Evolutionary conservation across 2,329 filamentous ascomycete species (phyloP), one percentile per base, ranked within the genome.

Genomic region (Xylaria sp.): DNA sequence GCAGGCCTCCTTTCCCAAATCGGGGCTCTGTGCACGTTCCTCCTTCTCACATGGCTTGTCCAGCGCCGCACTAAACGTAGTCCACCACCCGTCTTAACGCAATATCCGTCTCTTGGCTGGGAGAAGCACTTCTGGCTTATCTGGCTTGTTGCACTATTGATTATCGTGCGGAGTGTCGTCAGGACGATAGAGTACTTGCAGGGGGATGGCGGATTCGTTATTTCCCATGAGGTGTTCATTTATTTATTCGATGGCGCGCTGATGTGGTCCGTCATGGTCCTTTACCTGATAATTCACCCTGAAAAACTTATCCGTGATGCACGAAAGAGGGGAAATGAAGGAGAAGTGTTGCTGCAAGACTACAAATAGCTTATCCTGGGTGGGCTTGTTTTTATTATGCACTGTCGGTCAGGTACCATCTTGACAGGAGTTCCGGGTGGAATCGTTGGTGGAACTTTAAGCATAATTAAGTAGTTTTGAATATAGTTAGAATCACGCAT

Each of bases 1-100:
- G 74, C 59, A 2, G 81, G 81, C 5, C 65, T 85, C 2, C 64
- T 77, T 8, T 63, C 82, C 4, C 81, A 85, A 57, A 69, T 84
- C 7, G 39, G 77, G 7, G 74, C 78, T 47, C 81, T 84, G 51
- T 68, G 68, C 11, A 68, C 81, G 37, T 84, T 84, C 61, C 66
- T 82, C 18, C 39, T 76, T 1, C 70, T 74, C 0, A 71, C 76
- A 0, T 57, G 71, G 4, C 56, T 76, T 0, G 79, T 79, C 61
- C 74, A 81, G 52, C 55, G 50, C 6, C 56, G 61, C n/a, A 44
- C 49, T 39, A 39, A 63, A 61, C 2, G 20, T 63, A 24, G 41
- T 29, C 49, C 49, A 16, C 5, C 8, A 17, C 17, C n/a, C n/a
- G n/a, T n/a, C n/a, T n/a, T n/a, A n/a, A n/a, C n/a, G n/a, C n/a